Evolutionary conservation across 2,329 filamentous ascomycete genomes (phyloP), one percentile per base, ranked within the genome.

Genomic region (Diaporthe helianthi): DNA sequence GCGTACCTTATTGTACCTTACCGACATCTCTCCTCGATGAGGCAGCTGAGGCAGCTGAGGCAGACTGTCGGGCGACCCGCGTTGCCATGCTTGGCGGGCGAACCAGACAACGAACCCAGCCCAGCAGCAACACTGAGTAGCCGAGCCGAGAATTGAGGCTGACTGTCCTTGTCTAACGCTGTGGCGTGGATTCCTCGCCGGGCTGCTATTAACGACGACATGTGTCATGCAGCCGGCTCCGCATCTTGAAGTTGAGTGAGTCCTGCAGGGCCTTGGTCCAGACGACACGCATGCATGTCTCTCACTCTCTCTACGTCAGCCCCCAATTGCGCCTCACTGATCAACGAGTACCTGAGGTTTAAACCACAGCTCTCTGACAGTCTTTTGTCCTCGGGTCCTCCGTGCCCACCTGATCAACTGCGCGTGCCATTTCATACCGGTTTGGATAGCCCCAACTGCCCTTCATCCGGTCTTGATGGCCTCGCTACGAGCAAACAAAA

Each of bases 401-500:
- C 44, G 65, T 22, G 29, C 49, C 31, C 67, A 47, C 44, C 24
- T 47, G 55, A 60, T 22, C 65, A 47, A 15, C 44, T 65, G 55
- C 31, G 61, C 33, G 36, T 53, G 41, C 15, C 26, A 13, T 24
- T 29, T 19, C 22, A 41, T 36, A 13, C 44, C 17, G 60, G 38
- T 41, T 31, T 41, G 26, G 67, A 19, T 33, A 36, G 33, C 33
- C n/a, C 33, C n/a, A 52, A 29, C 24, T 55, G 55, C 44, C 19
- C 17, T 47, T 36, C 52, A 51, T 58, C 36, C 33, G 31, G 22
- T 58, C 63, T 53, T n/a, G 26, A 61, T 3, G 51, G 38, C 44
- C 46, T 55, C 60, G 52, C 52, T 58, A 49, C 36, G 17, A 66
- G 63, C 66, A 69, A 71, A 71, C 66, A 71, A 65, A 63, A 54